Conservation (phyloP, 495 filamentous ascomycete species). For the Daldinia loculata region DNA sequence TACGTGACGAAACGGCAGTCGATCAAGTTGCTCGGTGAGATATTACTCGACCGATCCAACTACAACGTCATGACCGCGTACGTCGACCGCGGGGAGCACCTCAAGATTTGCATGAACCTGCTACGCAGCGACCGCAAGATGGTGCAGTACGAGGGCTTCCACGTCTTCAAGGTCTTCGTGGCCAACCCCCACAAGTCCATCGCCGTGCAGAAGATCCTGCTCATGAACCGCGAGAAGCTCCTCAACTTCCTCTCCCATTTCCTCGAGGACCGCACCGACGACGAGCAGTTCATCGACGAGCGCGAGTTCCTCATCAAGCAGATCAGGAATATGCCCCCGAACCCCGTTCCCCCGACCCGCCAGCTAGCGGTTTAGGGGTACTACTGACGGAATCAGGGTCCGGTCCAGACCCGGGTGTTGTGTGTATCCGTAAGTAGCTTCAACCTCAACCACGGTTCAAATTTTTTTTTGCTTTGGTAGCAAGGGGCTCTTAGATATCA, state of each 20-base stretch:
- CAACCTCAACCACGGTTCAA: not conserved
- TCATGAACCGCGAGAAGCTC: constrained; percentile 93
- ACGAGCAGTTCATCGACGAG: constrained; percentile 99
- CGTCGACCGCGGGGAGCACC: constrained; percentile 91
- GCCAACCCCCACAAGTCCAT: constrained; percentile 95
- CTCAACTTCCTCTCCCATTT: constrained; percentile 89
- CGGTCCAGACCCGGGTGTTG: not conserved
- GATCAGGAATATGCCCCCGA: constrained; percentile 79
- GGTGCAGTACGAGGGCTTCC: constrained; percentile 99
- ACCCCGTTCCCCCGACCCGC: constrained; percentile 64
- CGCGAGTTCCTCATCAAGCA: constrained; percentile 95
- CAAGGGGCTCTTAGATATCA: constrained; percentile 2
- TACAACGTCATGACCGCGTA: constrained; percentile 98
- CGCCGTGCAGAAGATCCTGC: constrained; percentile 90
- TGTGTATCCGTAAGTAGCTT: not conserved
- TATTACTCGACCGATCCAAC: constrained; percentile 92
- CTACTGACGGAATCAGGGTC: constrained; percentile 1
- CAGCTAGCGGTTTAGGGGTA: constrained; percentile 36
- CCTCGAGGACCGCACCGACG: constrained; percentile 92
- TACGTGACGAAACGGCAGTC: constrained; percentile 99
- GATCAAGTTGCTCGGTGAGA: constrained; percentile 95
- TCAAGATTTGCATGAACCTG: constrained; percentile 98
- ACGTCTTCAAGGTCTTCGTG: constrained; percentile 99
- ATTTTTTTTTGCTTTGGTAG: not conserved
- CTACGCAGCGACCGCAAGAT: constrained; percentile 94